Evolutionary conservation across 2,329 filamentous ascomycete species (phyloP).

Genomic region (Diaporthe citrichinensis): DNA sequence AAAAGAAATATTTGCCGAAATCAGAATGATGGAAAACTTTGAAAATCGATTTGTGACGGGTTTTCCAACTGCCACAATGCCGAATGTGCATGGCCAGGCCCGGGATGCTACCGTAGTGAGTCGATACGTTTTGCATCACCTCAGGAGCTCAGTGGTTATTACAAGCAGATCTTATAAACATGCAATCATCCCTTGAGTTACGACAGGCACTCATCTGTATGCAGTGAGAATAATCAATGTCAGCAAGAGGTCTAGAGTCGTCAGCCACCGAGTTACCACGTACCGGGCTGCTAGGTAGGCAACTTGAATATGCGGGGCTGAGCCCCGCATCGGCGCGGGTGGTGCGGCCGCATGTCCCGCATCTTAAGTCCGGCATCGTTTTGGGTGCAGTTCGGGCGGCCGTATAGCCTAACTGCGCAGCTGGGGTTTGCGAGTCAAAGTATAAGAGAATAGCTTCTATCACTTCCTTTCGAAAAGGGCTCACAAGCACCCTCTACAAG

Average conservation of each 20-base stretch:
- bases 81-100: background rate
- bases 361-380: background rate
- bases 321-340: background rate
- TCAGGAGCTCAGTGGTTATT: background rate
- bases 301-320: background rate
- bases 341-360: slow-evolving; percentile 10
- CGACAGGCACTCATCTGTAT: background rate
- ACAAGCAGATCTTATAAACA: background rate
- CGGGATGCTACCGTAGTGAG: background rate
- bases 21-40: background rate
- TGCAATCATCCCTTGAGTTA: background rate
- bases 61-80: background rate
- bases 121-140: background rate
- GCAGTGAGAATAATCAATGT: background rate
- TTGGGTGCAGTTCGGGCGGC: background rate
- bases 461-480: background rate
- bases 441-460: background rate
- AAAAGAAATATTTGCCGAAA: background rate
- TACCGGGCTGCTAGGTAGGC: too few species aligned
- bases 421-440: background rate
- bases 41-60: background rate
- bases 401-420: background rate
- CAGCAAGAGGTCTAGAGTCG: too few species aligned
- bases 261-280: background rate
- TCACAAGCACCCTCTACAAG: background rate